Evolutionary conservation across 441 rosid species (phyloP).

Genomic region (Pelargonium australe): DNA sequence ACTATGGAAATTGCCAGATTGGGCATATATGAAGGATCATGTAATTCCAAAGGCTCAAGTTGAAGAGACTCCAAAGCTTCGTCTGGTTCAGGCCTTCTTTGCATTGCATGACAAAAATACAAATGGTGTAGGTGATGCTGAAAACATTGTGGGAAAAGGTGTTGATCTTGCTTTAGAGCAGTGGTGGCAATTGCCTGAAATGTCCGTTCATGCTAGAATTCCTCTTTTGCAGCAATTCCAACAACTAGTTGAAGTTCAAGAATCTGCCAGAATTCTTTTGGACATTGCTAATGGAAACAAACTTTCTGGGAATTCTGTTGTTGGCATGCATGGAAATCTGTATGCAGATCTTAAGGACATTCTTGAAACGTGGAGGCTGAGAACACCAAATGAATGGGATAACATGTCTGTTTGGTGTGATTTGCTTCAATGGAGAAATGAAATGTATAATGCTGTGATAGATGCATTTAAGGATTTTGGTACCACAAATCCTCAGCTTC

Average conservation of each 20-base stretch:
- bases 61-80: constrained; percentile 94
- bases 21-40: constrained; percentile 91
- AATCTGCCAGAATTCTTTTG: constrained; percentile 74
- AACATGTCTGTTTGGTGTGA: constrained; percentile 95
- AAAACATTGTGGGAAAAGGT: constrained; percentile 77
- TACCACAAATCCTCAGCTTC: constrained; percentile 70
- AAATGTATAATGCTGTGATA: constrained; percentile 82
- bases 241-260: constrained; percentile 96
- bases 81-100: constrained; percentile 82
- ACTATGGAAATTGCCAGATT: constrained; percentile 95
- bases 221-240: constrained; percentile 97
- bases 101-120: constrained; percentile 81
- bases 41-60: constrained; percentile 96
- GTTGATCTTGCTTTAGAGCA: constrained; percentile 92
- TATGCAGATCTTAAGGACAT: constrained; percentile 97
- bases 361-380: constrained; percentile 93
- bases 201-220: constrained; percentile 87
- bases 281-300: constrained; percentile 90
- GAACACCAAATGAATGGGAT: constrained; percentile 99
- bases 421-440: constrained; percentile 97
- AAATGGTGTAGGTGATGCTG: constrained; percentile 81
- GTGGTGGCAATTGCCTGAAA: constrained; percentile 99
- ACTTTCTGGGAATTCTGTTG: constrained; percentile 52
- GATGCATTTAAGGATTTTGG: constrained; percentile 88
- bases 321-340: constrained; percentile 61